Conservation (phyloP, 2,329 filamentous ascomycete genomes). For the Stachybotrys chartarum region DNA sequence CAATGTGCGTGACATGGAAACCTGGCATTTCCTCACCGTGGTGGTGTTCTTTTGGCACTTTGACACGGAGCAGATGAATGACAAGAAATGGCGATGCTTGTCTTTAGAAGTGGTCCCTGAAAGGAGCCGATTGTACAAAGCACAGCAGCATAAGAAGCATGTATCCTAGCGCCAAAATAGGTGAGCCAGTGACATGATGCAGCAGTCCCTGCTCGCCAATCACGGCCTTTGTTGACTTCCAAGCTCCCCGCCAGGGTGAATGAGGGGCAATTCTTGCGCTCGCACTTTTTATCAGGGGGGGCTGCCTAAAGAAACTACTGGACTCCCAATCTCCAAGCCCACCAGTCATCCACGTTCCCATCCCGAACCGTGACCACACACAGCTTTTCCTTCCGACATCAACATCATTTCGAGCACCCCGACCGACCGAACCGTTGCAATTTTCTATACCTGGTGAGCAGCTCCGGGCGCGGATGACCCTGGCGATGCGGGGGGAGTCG, state of each 20-base stretch:
- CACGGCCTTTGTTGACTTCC: constrained; percentile 9
- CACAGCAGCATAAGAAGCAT: not conserved
- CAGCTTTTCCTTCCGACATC: not conserved
- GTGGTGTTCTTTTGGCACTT: too few relatives aligned
- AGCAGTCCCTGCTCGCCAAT: constrained; percentile 11
- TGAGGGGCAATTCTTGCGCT: constrained; percentile 1
- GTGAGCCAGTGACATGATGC: constrained; percentile 8
- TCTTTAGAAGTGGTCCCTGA: not conserved
- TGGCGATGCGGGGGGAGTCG: not conserved
- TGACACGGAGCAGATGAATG: too few relatives aligned
- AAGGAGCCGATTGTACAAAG: not conserved
- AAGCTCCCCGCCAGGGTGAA: not conserved
- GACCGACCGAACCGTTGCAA: not conserved
- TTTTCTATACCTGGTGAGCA: not conserved
- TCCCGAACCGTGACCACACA: not conserved
- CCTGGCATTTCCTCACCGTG: too few relatives aligned
- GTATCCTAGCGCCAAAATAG: constrained; percentile 8
- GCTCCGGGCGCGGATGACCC: not conserved
- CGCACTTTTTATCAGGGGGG: constrained; percentile 3
- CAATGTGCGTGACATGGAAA: too few relatives aligned
- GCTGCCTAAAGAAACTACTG: not conserved
- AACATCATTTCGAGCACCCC: not conserved
- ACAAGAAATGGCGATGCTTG: too few relatives aligned
- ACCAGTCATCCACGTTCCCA: not conserved
- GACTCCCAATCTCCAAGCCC: not conserved